Conservation (phyloP, 1,284 basidiomycete species). For the Mycena citricolor region DNA sequence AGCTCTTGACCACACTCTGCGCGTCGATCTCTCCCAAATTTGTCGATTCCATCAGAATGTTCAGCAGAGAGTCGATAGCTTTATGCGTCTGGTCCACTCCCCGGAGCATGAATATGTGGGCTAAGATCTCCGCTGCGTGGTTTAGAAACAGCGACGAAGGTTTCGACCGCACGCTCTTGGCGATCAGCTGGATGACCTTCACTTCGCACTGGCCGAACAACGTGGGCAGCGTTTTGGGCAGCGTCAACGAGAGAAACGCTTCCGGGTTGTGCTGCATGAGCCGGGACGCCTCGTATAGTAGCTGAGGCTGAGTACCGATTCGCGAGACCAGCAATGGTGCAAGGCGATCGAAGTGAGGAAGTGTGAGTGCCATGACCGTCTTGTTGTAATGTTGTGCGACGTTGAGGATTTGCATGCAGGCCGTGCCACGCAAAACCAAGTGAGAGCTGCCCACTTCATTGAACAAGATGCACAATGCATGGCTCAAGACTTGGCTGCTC, state of each 20-base stretch:
- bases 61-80: slow-evolving; percentile 63
- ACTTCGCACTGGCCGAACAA: slow-evolving; percentile 67
- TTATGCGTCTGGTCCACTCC: slow-evolving; percentile 51
- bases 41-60: slow-evolving; percentile 45
- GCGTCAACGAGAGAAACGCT: slow-evolving; percentile 70
- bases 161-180: slow-evolving; percentile 44
- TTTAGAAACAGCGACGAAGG: slow-evolving; percentile 62
- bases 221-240: slow-evolving; percentile 67
- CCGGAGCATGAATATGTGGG: slow-evolving; percentile 68
- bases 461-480: slow-evolving; percentile 66
- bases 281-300: slow-evolving; percentile 63
- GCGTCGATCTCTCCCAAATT: slow-evolving; percentile 44
- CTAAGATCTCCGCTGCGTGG: slow-evolving; percentile 65
- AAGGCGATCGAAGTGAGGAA: slow-evolving; percentile 69
- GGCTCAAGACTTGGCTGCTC: slow-evolving; percentile 53
- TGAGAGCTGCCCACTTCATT: slow-evolving; percentile 67
- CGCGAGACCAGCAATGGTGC: slow-evolving; percentile 66
- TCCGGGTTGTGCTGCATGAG: slow-evolving; percentile 54
- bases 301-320: slow-evolving; percentile 55
- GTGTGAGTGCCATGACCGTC: slow-evolving; percentile 66
- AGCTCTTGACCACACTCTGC: slow-evolving; percentile 59
- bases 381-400: slow-evolving; percentile 62
- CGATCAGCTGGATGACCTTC: slow-evolving; percentile 44
- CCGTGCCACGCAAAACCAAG: slow-evolving; percentile 66
- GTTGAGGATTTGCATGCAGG: slow-evolving; percentile 68